Base-by-base conservation (phyloP, 352 stramenopile genomes). In the Phytophthora colocasiae region DNA sequence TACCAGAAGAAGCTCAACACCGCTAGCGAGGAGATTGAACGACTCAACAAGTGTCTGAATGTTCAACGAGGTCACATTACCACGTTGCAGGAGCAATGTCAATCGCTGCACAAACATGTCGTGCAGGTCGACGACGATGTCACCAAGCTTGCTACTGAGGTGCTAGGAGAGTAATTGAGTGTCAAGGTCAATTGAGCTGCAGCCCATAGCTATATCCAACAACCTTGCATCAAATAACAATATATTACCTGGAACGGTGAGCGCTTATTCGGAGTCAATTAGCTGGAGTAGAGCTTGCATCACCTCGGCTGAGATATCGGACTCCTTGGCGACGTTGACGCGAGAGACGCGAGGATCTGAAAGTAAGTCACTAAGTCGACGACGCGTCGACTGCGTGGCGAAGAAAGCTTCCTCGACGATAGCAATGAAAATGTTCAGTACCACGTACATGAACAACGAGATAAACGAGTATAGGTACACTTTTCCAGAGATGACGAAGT, bases 361-460 rank as follows among this genome's bases (percentile, higher is more conserved):
- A 31, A 93, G 69, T 54, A 94, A 70, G 24, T 87, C 58, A 48
- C 81, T 84, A 15, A 94, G 70, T 51, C 81, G 76, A n/a, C 84
- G 77, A 2, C 81, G 70, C 27, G 74, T 86, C 22, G 80, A 80
- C 44, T 88, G 78, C 29, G 86, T 93, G n/a, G 89, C 87, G 57
- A 97, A 97, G 77, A 96, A 97, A 26, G 90, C 86, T 47, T 97
- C 89, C 47, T 97, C 91, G 41, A 97, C 85, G 51, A 97, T 95
- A 12, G 89, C 90, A 29, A 97, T 95, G 59, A 97, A 97, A 55
- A 97, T 90, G 62, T 97, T 97, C 48, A 97, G 78, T 51, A 97
- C 91, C 47, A 97, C 87, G 69, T 97, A 97, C 69, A 97, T 96
- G 69, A 97, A 97, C n/a, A 97, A 70, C 57, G 83, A 77, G 40